Conservation (phyloP, 306 rosid species). For the Fragaria nilgerrensis region DNA sequence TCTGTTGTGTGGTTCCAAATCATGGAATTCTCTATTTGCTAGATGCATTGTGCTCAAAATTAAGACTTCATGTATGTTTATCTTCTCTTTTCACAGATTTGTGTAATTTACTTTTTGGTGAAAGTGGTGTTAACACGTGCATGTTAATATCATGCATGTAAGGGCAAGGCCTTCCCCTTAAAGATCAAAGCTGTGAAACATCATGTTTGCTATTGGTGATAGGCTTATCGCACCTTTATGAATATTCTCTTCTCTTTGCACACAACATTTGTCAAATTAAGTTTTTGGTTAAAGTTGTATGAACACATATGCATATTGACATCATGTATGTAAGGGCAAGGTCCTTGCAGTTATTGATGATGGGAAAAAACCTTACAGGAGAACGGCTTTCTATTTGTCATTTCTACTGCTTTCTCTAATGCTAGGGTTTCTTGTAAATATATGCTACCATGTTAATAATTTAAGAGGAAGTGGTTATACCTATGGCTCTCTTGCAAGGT, state of each 20-base stretch:
- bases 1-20: neutral
- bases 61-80: neutral
- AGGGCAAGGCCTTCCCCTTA: too few relatives aligned
- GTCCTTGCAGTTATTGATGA: neutral
- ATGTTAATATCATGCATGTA: neutral
- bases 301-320: neutral
- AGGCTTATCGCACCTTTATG: neutral
- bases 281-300: neutral
- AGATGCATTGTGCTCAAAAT: neutral
- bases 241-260: neutral
- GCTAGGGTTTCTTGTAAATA: neutral
- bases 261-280: neutral
- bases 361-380: neutral
- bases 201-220: neutral
- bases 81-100: neutral
- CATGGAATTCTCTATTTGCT: neutral
- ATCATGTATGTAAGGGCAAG: neutral
- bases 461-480: constrained; percentile 34
- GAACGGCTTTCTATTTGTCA: neutral
- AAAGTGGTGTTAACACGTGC: neutral
- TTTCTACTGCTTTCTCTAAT: neutral
- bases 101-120: too few relatives aligned
- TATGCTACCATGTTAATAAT: neutral
- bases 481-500: constrained; percentile 77
- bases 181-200: neutral